Evolutionary conservation across 176 grass and related monocot species (phyloP).

Genomic region (Aegilops bicornis): DNA sequence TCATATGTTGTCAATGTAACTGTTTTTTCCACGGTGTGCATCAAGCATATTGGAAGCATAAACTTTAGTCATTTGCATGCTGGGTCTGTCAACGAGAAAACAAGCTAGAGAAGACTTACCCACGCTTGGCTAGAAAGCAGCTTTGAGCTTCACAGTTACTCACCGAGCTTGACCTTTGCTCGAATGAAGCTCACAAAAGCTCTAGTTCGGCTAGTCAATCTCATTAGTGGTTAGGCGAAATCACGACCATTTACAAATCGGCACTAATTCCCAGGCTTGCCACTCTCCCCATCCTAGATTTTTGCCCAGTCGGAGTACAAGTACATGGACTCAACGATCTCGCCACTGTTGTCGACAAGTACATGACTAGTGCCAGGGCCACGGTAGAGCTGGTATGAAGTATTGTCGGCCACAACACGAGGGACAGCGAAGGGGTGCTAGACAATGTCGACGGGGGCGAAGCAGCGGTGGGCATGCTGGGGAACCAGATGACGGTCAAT

Average conservation of each 20-base stretch:
- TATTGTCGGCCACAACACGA: not conserved
- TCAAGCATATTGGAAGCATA: not conserved
- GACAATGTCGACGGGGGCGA: not conserved
- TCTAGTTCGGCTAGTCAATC: not conserved
- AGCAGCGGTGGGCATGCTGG: not conserved
- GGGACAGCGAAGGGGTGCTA: not conserved
- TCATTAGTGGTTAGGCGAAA: not conserved
- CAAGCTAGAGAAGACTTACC: not conserved
- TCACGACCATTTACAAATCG: not conserved
- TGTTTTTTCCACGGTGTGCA: constrained; percentile 16
- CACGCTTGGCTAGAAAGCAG: not conserved
- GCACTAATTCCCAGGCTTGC: not conserved
- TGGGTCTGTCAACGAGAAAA: not conserved
- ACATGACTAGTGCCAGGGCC: not conserved
- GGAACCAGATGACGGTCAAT: not conserved
- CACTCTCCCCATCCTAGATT: not conserved
- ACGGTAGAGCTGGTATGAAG: not conserved
- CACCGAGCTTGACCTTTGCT: not conserved
- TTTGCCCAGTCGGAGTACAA: not conserved
- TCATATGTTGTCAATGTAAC: not conserved
- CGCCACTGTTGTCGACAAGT: not conserved
- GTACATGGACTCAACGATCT: not conserved
- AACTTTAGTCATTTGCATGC: not conserved
- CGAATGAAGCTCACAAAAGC: not conserved
- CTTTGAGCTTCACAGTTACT: not conserved